Evolutionary conservation across 1,139 yeast genomes (phyloP), one percentile per base, ranked within the genome.

Genomic region (Candida pseudoviswanathii): DNA sequence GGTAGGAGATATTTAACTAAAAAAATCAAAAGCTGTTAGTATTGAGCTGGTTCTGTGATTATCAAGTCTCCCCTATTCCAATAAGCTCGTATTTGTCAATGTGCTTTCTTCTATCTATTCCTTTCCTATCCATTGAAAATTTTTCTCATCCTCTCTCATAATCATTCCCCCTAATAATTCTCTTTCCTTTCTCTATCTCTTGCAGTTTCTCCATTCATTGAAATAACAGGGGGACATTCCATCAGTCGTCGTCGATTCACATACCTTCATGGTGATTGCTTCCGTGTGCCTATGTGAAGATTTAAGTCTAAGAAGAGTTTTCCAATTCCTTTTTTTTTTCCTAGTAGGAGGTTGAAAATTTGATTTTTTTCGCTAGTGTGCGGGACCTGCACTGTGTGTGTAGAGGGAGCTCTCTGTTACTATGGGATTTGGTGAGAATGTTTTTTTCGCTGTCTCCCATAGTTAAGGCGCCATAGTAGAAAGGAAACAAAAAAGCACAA

Each of bases 1-100:
- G 99, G 86, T 88, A 95, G 76, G 99, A 89, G 83, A 94, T 92
- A 87, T 94, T 94, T 81, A 94, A 91, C 97, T 92, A 63, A 30
- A 60, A 29, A 10, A 59, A 59, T n/a, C 10, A 59, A 59, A 21
- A 11, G 8, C 51, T 58, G 60, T 57, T 58, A 58, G 59, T 57
- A 58, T 43, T 4, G 4, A 2, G 6, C 34, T 30, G n/a, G 16
- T 32, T 32, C 5, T 32, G 8, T 32, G 11, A 2, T 32, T 32
- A 2, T 10, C 11, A 4, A 5, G 11, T 32, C 11, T 32, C 16
- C 34, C 5, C 11, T 32, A 32, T 32, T 32, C 11, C 34, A 32
- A 32, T 32, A 32, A 21, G 11, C n/a, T 32, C 16, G 34, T 32
- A n/a, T 32, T 32, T 11, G 1, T 32, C 11, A 32, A 16, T 16